Base-by-base conservation (phyloP, 2,329 filamentous ascomycete species). In the Pezicula rhizophila region DNA sequence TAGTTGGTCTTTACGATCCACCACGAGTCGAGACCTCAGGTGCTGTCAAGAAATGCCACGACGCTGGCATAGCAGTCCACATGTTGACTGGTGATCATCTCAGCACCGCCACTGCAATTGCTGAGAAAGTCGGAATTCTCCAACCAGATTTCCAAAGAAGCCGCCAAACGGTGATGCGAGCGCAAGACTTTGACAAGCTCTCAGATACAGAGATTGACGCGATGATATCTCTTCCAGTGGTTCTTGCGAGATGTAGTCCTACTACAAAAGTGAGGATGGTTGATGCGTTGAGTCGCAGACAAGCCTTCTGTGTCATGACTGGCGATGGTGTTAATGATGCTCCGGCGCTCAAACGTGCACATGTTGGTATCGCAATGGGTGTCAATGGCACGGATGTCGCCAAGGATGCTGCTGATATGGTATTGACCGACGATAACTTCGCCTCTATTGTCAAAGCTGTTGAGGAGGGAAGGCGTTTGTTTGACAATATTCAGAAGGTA, bases 351-450 rank as follows among this genome's bases (percentile, higher is more conserved):
- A 85, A 85, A 62, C 77, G 82, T 57, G 80, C 84, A 4, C 84
- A 88, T 58, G 83, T 88, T 15, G 85, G 84, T 59, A 87, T 88
- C 54, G 84, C 84, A 54, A 88, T 88, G 84, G 84, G 84, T 42
- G 71, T 80, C 53, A 74, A 80, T 38, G 84, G 84, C 14, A 84
- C 79, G 41, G 84, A 88, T 60, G 84, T 88, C 8, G 84, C 84
- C 54, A 87, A 87, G 60, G 83, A 93, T 67, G 89, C 89, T 2
- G 85, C 87, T 1, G 89, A 95, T 62, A 93, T 95, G 76, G 87
- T 95, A 28, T 72, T 95, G 38, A 91, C 87, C 0, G 87, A 93
- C 62, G 89, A 93, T 66, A 90, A 95, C 68, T 95, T 95, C 62
- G 87, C 89, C 8, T 89, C 85, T 23, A 87, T 87, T 48, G 76